Conservation (phyloP, 2,329 filamentous ascomycete genomes). For the Alternaria infectoria region DNA sequence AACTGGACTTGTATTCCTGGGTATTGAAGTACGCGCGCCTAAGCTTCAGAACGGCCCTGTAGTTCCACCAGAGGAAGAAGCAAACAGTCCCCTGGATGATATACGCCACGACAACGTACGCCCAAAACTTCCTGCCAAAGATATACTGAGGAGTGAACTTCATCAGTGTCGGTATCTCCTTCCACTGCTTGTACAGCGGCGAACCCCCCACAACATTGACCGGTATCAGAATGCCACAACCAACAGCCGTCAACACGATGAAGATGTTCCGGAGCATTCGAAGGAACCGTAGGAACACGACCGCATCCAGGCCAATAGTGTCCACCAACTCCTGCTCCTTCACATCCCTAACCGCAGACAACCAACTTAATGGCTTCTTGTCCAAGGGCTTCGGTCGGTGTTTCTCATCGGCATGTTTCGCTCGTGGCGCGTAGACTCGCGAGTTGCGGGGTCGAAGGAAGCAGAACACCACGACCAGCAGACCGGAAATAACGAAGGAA, state of each 20-base stretch:
- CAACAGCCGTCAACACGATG: constrained; percentile 72
- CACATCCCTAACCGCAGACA: constrained; percentile 75
- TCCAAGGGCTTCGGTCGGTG: constrained; percentile 85
- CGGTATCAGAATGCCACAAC: constrained; percentile 79
- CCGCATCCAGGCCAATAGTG: constrained; percentile 87
- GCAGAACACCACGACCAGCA: constrained; percentile 83
- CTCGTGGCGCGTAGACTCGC: constrained; percentile 89
- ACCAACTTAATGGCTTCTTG: constrained; percentile 87
- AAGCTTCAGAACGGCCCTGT: constrained; percentile 71
- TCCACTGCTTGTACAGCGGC: constrained; percentile 36
- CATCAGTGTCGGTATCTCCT: constrained; percentile 45
- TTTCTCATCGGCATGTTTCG: constrained; percentile 90
- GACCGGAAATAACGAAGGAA: constrained; percentile 75
- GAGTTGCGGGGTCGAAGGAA: constrained; percentile 88
- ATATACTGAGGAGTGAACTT: constrained; percentile 66
- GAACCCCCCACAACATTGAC: constrained; percentile 66
- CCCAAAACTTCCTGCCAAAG: constrained; percentile 60
- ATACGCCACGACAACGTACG: constrained; percentile 64
- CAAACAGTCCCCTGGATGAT: constrained; percentile 74
- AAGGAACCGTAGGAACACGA: constrained; percentile 84
- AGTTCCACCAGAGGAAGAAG: constrained; percentile 89
- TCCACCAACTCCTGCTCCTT: constrained; percentile 79
- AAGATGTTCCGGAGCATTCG: constrained; percentile 94
- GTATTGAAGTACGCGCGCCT: constrained; percentile 82
- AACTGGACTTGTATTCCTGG: constrained; percentile 82